phyloP scores from a whole-genome alignment of 352 stramenopile genomes.

The Phytopythium vexans region DNA sequence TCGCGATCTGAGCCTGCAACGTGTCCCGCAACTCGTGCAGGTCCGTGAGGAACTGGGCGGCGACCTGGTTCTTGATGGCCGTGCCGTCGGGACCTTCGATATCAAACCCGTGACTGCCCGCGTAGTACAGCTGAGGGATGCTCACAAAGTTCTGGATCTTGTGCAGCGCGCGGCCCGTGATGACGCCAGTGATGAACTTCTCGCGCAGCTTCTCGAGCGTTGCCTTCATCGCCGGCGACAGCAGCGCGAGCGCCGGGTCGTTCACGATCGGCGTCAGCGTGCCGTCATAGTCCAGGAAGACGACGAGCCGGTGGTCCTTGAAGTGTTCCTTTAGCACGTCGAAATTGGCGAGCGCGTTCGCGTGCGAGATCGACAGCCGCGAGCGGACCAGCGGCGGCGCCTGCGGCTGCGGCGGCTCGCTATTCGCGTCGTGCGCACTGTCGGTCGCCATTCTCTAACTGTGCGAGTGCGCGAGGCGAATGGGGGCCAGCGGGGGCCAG shows the following conservation, averaged over 20 bases:
- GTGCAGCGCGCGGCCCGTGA: conserved; percentile 79
- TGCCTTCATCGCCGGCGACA: conserved; percentile 60
- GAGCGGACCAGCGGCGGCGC: conserved; percentile 14
- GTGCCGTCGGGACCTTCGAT: conserved; percentile 79
- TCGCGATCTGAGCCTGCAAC: conserved; percentile 36
- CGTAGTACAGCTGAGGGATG: conserved; percentile 88
- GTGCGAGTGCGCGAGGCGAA: not conserved
- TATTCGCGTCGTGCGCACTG: not conserved
- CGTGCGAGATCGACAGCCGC: conserved; percentile 63
- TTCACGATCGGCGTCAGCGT: conserved; percentile 90
- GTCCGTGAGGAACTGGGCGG: conserved; percentile 66
- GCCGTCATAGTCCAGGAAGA: conserved; percentile 90
- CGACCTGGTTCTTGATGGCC: conserved; percentile 82
- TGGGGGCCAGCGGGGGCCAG: not conserved
- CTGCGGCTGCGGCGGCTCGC: conserved; percentile 6
- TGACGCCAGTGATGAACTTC: conserved; percentile 84
- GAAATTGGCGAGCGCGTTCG: conserved; percentile 79
- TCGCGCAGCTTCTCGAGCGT: conserved; percentile 76
- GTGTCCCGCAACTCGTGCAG: conserved; percentile 56
- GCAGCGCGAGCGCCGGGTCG: conserved; percentile 68
- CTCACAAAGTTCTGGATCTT: conserved; percentile 90
- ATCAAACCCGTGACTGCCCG: conserved; percentile 89
- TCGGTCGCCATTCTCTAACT: not conserved
- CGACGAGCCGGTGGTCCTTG: conserved; percentile 53
- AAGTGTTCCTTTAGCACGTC: conserved; percentile 48